Evolutionary conservation across 2,329 filamentous ascomycete species (phyloP), one percentile per base, ranked within the genome.

Genomic region (Ophidiomyces ophidiicola): DNA sequence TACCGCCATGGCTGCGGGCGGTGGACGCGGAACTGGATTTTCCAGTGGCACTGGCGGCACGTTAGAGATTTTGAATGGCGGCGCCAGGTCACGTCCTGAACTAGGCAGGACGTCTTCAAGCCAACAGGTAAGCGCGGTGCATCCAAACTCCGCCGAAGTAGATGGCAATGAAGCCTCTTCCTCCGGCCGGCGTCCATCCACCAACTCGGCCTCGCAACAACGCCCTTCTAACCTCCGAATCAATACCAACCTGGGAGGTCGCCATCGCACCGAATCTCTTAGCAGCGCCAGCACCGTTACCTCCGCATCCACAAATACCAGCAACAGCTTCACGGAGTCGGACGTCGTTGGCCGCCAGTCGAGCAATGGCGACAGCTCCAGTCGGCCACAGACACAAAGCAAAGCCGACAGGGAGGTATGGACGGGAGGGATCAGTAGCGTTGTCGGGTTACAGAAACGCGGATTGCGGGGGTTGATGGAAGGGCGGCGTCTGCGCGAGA

Each of bases 1-100:
- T 0, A 90, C 88, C 0, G 90, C 90, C 38, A 96, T 96, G 90
- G 90, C 87, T 0, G 90, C 90, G 1, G 90, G 90, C 7, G 87
- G 90, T 18, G 90, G 90, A 0, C 76, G 86, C 33, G 82, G 83
- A 33, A 83, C 88, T 19, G 78, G 81, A 38, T 83, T 76, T 52
- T 52, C 70, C 25, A 76, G 72, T 50, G 68, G 74, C 4, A 62
- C 68, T 5, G 63, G 61, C 32, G 61, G 61, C 17, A 66, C 53
- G 3, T 54, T 61, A 21, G 62, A 59, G 50, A 65, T 46, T 47
- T 59, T 54, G 58, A 71, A 51, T 42, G 55, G 60, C 25, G 55
- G 60, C 25, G 53, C 47, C 1, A 47, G 60, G 26, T 46, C 46
- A 20, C 47, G 46, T 26, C 45, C 48, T 32, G 52, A 55, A 32